phyloP scores from a whole-genome alignment of 805 yeast genomes.

The Trichomonascus vanleenenianus region DNA sequence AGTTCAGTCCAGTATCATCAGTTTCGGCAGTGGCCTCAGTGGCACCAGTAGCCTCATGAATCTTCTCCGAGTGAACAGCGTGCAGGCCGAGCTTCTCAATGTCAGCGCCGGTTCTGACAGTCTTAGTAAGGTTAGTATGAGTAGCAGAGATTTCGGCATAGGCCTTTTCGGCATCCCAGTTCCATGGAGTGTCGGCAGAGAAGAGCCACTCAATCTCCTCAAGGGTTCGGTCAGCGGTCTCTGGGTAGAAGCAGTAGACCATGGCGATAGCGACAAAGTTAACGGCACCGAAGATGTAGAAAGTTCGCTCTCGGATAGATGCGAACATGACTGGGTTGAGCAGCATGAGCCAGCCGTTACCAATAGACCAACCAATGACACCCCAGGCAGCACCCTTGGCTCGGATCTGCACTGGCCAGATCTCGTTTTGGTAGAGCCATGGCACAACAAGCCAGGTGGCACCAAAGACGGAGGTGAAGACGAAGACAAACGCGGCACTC shows the following conservation, averaged over 20 bases:
- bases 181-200: slow-evolving; percentile 5
- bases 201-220: slow-evolving; percentile 52
- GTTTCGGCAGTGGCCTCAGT: too few relatives aligned
- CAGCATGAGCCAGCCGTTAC: slow-evolving; percentile 31
- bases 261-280: slow-evolving; percentile 20
- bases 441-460: slow-evolving; percentile 26
- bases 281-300: slow-evolving; percentile 28
- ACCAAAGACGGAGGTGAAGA: slow-evolving; percentile 29
- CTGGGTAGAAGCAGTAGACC: slow-evolving; percentile 52
- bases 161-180: slow-evolving; percentile 15
- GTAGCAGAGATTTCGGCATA: slow-evolving; percentile 4
- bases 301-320: slow-evolving; percentile 24
- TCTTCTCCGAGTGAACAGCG: background rate
- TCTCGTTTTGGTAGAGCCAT: slow-evolving; percentile 26
- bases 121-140: slow-evolving; percentile 7
- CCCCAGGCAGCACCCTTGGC: slow-evolving; percentile 21
- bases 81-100: slow-evolving; percentile 1
- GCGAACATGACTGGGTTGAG: slow-evolving; percentile 29
- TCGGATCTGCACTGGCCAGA: slow-evolving; percentile 24
- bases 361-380: slow-evolving; percentile 25
- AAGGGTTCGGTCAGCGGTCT: slow-evolving; percentile 48
- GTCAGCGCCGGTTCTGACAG: background rate
- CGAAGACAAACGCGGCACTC: slow-evolving; percentile 29
- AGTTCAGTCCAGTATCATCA: too few relatives aligned
- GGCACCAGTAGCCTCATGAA: too few relatives aligned